Base-by-base conservation (phyloP, 2,329 filamentous ascomycete genomes). In the Cladosporium sphaerospermum region DNA sequence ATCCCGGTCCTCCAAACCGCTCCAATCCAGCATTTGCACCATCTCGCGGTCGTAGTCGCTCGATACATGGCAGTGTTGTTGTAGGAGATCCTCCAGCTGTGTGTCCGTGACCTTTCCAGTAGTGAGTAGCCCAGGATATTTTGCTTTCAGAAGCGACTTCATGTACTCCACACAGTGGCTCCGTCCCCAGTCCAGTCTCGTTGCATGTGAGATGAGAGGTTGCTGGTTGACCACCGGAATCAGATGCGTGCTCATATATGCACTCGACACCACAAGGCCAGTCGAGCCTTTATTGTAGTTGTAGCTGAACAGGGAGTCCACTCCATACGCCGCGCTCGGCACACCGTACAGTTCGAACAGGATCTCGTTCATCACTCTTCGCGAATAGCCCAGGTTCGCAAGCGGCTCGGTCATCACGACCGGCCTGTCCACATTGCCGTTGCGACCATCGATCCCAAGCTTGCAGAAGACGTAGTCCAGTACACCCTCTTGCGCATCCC, bases 301-400 rank as follows among this genome's bases (percentile, higher is more conserved):
- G 74, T 96, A 99, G 16, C 92, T 95, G 74, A 99, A 99, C 32
- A 99, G 81, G 9, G 91, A 95, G 70, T 99, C 93, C 72, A 99
- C 91, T 48, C 93, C 93, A 71, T 93, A 96, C 14, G 91, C 88
- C 23, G 96, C 79, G 1, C 89, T 92, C 0, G 93, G 92, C 9
- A 88, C 91, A 55, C 83, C 82, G 70, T 99, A 99, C 71, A 90
- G 95, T 71, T 99, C 93, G 69, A 97, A 99, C 9, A 99, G 76
- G 52, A 97, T 92, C 67, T 99, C 93, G 41, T 88, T 95, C 92
- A 97, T 97, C 61, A 65, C 62, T 51, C 60, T 92, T 60, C 91
- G 78, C 44, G 90, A 86, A 67, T 99, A 99, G 10, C 82, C 83
- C 56, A 96, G 70, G 69, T 97, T 97, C 28, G 91, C 93, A 54